phyloP scores from a whole-genome alignment of 148 eudicot genomes.

The Chenopodium quinoa region DNA sequence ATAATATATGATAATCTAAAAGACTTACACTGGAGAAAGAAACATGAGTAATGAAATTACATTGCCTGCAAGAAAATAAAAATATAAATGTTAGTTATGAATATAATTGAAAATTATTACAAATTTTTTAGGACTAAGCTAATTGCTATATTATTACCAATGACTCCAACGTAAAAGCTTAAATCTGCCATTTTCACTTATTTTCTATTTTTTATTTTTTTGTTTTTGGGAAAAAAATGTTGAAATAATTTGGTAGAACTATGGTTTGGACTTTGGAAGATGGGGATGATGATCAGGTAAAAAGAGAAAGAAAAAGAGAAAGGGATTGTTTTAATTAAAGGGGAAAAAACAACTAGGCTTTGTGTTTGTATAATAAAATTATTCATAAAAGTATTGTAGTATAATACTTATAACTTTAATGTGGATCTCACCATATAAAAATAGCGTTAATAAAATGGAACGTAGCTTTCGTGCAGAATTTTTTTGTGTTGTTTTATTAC shows the following conservation, averaged over 20 bases:
- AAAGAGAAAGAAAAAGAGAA: not conserved
- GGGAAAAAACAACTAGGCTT: too few relatives aligned
- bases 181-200: constrained; percentile 16
- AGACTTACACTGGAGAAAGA: constrained; percentile 32
- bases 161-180: constrained; percentile 26
- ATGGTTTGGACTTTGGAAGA: too few relatives aligned
- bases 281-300: not conserved
- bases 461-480: not conserved
- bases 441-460: too few relatives aligned
- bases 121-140: too few relatives aligned
- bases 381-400: too few relatives aligned
- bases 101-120: too few relatives aligned
- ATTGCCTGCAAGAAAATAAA: constrained; percentile 21
- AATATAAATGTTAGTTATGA: too few relatives aligned
- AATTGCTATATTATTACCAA: constrained; percentile 7
- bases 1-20: too few relatives aligned
- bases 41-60: constrained; percentile 32
- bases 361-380: too few relatives aligned
- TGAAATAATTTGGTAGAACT: too few relatives aligned
- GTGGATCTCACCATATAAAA: not conserved
- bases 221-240: not conserved
- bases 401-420: too few relatives aligned
- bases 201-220: not conserved
- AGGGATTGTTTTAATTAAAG: not conserved
- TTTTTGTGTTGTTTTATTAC: not conserved